These are phyloP conservation scores for Vanilla planifolia DNA, from an alignment of 106 monocot genomes.

Conservation along the genomic window DNA sequence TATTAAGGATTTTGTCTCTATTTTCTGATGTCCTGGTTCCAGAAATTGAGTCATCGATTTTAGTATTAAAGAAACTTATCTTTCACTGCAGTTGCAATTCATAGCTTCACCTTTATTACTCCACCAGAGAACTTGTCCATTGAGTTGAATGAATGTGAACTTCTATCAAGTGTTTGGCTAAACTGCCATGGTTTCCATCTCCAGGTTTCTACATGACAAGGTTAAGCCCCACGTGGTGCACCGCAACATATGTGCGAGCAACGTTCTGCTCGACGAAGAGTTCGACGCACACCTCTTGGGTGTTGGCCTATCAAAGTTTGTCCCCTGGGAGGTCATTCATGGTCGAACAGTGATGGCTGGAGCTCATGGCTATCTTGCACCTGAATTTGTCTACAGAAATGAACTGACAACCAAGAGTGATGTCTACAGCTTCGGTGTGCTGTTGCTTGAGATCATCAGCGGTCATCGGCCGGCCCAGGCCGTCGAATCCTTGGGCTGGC, in stretches of 20 bases:
- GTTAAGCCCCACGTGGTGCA: conserved; percentile 98
- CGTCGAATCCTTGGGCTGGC: conserved; percentile 73
- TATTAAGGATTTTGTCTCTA: too few relatives aligned
- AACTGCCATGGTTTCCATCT: neutral
- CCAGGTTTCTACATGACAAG: conserved; percentile 93
- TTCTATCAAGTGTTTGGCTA: too few relatives aligned
- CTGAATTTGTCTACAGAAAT: conserved; percentile 90
- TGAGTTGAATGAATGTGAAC: too few relatives aligned
- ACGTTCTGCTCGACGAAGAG: conserved; percentile 90
- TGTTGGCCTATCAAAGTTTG: conserved; percentile 82
- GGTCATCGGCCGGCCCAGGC: conserved; percentile 72
- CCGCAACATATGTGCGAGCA: conserved; percentile 90
- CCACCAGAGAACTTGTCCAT: too few relatives aligned
- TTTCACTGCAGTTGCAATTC: too few relatives aligned
- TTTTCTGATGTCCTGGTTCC: too few relatives aligned
- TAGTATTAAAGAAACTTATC: too few relatives aligned
- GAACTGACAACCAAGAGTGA: conserved; percentile 97
- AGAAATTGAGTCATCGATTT: too few relatives aligned
- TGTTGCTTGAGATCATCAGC: conserved; percentile 80
- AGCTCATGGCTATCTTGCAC: conserved; percentile 88
- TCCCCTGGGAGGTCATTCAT: conserved; percentile 95
- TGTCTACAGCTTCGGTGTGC: conserved; percentile 93
- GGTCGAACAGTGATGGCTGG: conserved; percentile 84
- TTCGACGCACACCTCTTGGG: conserved; percentile 87
- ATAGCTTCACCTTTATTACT: too few relatives aligned